Base-by-base conservation (phyloP, 2,329 filamentous ascomycete genomes). In the Zymoseptoria crescenta region DNA sequence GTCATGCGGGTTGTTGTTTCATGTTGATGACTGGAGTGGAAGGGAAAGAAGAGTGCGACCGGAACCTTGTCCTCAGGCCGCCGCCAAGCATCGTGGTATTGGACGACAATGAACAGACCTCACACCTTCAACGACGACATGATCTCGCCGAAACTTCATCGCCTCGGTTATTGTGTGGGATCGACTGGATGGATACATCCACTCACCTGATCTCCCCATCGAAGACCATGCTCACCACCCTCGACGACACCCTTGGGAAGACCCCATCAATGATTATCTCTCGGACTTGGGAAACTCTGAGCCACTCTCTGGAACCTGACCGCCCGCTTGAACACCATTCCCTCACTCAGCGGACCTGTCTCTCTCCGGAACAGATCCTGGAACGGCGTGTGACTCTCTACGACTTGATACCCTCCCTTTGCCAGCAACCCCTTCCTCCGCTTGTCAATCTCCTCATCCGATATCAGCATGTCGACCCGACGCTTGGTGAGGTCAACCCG, bases 401-500 rank as follows among this genome's bases (percentile, higher is more conserved):
- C 56, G 30, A 64, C 49, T 57, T 63, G 61, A 49, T 69, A 70
- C 1, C 69, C 69, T 4, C 69, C 69, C 21, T 60, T 59, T 19
- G 60, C 62, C 56, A 69, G 35, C 59, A 71, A 54, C 41, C 64
- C 71, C 28, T 71, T 65, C 29, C 75, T 70, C 28, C 80, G 71
- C 20, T 64, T 60, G 41, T 67, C 66, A 29, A 82, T 67, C 62
- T 81, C 79, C 21, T 74, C 73, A 0, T 74, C 70, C 0, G 73
- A 60, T 1, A 81, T 59, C 51, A 82, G 67, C 51, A 82, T 74
- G 56, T 82, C 76, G 2, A 82, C 80, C 2, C 74, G 73, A 7
- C 80, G 73, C 64, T 77, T 76, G 57, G 68, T 75, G 57, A 83
- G 68, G 62, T 83, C 80, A 5, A 83, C 77, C 3, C 81, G 71